Evolutionary conservation across 1,284 basidiomycete genomes (phyloP).

Genomic region (Ustilago lituana): DNA sequence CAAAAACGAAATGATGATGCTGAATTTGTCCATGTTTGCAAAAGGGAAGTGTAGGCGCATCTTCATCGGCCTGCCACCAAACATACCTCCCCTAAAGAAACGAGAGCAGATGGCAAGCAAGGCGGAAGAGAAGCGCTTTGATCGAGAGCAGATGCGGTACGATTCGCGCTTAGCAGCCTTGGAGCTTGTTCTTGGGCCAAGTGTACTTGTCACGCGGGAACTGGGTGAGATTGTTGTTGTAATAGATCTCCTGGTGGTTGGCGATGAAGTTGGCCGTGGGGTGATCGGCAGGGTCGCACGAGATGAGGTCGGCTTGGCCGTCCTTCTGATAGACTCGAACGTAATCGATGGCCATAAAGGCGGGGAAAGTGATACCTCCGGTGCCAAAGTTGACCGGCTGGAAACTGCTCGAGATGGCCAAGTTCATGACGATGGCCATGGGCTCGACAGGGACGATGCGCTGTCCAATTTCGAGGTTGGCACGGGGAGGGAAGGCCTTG

Average conservation of each 20-base stretch:
- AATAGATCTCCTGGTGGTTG: slow-evolving; percentile 57
- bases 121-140: background rate
- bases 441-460: slow-evolving; percentile 62
- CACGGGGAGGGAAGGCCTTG: slow-evolving; percentile 36
- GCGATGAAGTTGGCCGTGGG: slow-evolving; percentile 64
- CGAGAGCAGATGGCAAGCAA: background rate
- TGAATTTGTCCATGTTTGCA: slow-evolving; percentile 2
- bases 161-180: slow-evolving; percentile 36
- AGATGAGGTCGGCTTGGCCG: slow-evolving; percentile 36
- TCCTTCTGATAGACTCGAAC: slow-evolving; percentile 63
- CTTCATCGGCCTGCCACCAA: too few relatives aligned
- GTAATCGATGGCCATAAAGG: slow-evolving; percentile 57
- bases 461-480: slow-evolving; percentile 49
- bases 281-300: slow-evolving; percentile 61
- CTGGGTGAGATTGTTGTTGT: slow-evolving; percentile 60
- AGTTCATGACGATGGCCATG: slow-evolving; percentile 62
- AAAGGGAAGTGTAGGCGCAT: background rate
- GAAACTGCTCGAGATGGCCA: slow-evolving; percentile 62
- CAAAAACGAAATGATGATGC: slow-evolving; percentile 1
- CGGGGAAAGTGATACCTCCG: slow-evolving; percentile 51
- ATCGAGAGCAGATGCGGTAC: background rate
- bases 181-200: slow-evolving; percentile 59
- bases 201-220: slow-evolving; percentile 46
- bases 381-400: slow-evolving; percentile 54
- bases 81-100: too few relatives aligned